A percentile compares a stretch with the other conserved stretches of the same genome.
These are phyloP conservation scores for Pythium rhizo-oryzae DNA, from an alignment of 352 stramenopile species.

Conservation along the genomic window DNA sequence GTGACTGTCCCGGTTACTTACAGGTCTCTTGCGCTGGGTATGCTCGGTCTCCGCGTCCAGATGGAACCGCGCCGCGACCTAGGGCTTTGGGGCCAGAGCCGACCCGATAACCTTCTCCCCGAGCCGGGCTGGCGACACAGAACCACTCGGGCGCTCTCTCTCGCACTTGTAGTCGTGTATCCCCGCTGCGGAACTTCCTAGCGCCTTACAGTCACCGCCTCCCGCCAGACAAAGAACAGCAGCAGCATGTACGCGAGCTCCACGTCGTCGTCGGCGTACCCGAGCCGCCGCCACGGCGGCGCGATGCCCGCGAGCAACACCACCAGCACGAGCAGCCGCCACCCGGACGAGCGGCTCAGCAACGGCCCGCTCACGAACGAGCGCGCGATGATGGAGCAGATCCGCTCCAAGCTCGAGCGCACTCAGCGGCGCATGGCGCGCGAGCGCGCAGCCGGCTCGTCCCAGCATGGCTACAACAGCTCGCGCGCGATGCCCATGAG, in stretches of 20 bases:
- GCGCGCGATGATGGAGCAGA: conserved; percentile 73
- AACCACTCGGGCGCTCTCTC: not conserved
- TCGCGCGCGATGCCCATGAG: conserved; percentile 21
- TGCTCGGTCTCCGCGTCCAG: not conserved
- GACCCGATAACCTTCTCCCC: not conserved
- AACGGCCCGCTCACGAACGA: conserved; percentile 43
- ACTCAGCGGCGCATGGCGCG: conserved; percentile 56
- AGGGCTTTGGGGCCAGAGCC: not conserved
- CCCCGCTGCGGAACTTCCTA: not conserved
- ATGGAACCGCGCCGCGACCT: not conserved
- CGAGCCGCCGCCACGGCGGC: conserved; percentile 8
- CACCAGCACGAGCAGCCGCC: conserved; percentile 10
- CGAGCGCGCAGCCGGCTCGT: conserved; percentile 30
- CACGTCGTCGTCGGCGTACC: conserved; percentile 14
- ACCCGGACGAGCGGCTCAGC: conserved; percentile 17
- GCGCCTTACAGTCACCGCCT: not conserved
- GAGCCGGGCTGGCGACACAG: not conserved
- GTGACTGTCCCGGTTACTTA: conserved; percentile 12
- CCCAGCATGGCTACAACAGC: conserved; percentile 32
- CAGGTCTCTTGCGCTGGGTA: not conserved
- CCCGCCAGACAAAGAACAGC: too few relatives aligned
- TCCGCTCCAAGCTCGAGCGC: conserved; percentile 68
- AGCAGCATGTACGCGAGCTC: conserved; percentile 18
- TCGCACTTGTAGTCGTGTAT: not conserved
- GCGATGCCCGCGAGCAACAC: not conserved